Evolutionary conservation across 768 basidiomycete species (phyloP), one percentile per base, ranked within the genome.

Genomic region (Agrocybe praecox): DNA sequence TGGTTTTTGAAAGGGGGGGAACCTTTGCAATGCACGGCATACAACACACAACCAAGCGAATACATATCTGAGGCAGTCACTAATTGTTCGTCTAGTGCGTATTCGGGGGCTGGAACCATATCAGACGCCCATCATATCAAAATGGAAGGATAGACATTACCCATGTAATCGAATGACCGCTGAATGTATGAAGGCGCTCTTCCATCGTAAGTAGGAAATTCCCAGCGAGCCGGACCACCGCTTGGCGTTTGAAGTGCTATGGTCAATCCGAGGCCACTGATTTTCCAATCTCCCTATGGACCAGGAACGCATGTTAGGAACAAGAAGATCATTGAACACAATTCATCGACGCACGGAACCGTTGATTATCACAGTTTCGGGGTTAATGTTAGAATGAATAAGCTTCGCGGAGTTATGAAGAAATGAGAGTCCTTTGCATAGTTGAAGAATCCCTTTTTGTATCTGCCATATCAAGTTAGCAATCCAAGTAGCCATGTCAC

Each of bases 231-330:
- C 0, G 90, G 80, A 8, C 81, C 75, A 6, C 94, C 94, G 57
- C 89, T 84, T 4, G 85, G 73, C 21, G 80, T 76, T 36, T 83
- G 73, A 8, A 97, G 77, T 6, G 92, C 81, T 26, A 96, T 94
- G 1, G 92, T 94, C 48, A 95, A 76, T 2, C 94, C 93, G 36
- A 99, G 79, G 1, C 94, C 96, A 17, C 90, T 86, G 32, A 99
- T 83, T 74, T 98, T 99, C 97, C 97, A 99, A 72, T 99, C 97
- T 29, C 97, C 96, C 94, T 96, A 63, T 15, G 26, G 9, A 51
- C 23, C 51, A 26, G n/a, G 43, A 26, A 32, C 54, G 19, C 29
- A 53, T 15, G 34, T 15, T 14, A 49, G 43, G 11, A 19, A 4
- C 24, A 33, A 19, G 17, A 42, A 33, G 33, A 9, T n/a, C n/a